Percentiles rank a stretch among this genome's conserved stretches.
These are phyloP conservation scores for Domatiomyces globalis DNA, from an alignment of 2,329 filamentous ascomycete genomes.

Conservation along the genomic window DNA sequence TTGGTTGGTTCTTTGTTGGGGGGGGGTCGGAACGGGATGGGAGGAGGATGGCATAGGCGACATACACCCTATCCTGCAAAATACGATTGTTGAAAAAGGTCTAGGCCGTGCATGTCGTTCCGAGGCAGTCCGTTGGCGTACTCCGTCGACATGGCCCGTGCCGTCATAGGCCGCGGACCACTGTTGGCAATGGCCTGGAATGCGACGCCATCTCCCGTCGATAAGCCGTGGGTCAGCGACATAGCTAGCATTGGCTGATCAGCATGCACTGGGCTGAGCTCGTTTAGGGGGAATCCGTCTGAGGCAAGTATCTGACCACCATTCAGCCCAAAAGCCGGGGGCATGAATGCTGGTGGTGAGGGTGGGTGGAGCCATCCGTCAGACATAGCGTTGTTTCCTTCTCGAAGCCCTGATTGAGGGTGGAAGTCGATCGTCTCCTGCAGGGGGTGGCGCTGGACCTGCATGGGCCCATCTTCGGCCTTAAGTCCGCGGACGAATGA, in stretches of 20 bases:
- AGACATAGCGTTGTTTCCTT: neutral
- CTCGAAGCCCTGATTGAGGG: neutral
- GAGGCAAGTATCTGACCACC: neutral
- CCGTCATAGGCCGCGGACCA: neutral
- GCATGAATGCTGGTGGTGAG: too few species aligned
- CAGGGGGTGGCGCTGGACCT: neutral
- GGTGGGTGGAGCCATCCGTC: neutral
- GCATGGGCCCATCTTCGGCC: neutral
- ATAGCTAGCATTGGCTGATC: neutral
- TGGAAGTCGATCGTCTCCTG: neutral
- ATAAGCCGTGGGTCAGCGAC: neutral
- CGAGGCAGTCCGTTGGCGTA: neutral
- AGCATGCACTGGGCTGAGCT: neutral
- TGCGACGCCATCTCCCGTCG: neutral
- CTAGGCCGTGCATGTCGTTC: neutral
- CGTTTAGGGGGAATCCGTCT: neutral
- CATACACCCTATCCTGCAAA: neutral
- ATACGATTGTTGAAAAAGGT: neutral
- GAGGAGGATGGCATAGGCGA: too few species aligned
- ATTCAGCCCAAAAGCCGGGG: neutral
- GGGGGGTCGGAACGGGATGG: too few species aligned
- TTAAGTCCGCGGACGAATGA: neutral
- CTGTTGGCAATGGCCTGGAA: neutral
- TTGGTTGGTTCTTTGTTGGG: too few species aligned
- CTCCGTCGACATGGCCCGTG: neutral